These are phyloP conservation scores for Fusarium cicatricum DNA, from an alignment of 2,329 filamentous ascomycete species.

Conservation along the genomic window DNA sequence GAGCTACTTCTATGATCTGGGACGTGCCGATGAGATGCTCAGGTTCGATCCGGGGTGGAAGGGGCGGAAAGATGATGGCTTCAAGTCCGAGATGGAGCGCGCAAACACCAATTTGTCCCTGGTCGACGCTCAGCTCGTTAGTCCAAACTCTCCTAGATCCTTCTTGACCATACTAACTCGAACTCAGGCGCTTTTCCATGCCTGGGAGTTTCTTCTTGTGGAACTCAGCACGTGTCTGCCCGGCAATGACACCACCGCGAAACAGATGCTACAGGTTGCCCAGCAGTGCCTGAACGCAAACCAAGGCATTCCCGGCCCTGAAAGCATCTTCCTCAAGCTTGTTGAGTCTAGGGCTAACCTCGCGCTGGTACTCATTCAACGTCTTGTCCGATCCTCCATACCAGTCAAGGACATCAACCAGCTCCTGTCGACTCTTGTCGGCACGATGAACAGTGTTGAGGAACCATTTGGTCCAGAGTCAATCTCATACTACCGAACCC, in stretches of 20 bases:
- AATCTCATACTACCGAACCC: conserved; percentile 78
- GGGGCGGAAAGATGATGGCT: conserved; percentile 74
- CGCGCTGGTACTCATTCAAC: conserved; percentile 82
- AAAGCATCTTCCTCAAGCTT: conserved; percentile 82
- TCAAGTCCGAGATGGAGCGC: conserved; percentile 80
- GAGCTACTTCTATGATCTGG: conserved; percentile 85
- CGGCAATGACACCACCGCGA: conserved; percentile 63
- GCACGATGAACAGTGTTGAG: conserved; percentile 62
- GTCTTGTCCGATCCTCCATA: conserved; percentile 69
- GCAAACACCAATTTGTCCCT: conserved; percentile 92
- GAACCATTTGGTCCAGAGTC: conserved; percentile 62
- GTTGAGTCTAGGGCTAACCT: conserved; percentile 81
- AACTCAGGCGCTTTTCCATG: conserved; percentile 76
- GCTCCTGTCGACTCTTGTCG: conserved; percentile 60
- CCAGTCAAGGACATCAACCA: conserved; percentile 60
- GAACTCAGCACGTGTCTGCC: conserved; percentile 78
- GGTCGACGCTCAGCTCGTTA: conserved; percentile 88
- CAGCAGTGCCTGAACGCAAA: conserved; percentile 83
- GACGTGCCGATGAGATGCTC: conserved; percentile 78
- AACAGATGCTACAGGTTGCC: conserved; percentile 77
- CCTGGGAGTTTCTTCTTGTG: conserved; percentile 87
- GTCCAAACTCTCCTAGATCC: conserved; percentile 48
- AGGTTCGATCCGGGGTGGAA: conserved; percentile 81
- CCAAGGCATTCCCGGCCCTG: conserved; percentile 73
- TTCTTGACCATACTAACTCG: conserved; percentile 26